A percentile compares a stretch with the other conserved stretches of the same genome.
phyloP scores from a whole-genome alignment of 805 yeast genomes.

The Pichia deserticola region DNA sequence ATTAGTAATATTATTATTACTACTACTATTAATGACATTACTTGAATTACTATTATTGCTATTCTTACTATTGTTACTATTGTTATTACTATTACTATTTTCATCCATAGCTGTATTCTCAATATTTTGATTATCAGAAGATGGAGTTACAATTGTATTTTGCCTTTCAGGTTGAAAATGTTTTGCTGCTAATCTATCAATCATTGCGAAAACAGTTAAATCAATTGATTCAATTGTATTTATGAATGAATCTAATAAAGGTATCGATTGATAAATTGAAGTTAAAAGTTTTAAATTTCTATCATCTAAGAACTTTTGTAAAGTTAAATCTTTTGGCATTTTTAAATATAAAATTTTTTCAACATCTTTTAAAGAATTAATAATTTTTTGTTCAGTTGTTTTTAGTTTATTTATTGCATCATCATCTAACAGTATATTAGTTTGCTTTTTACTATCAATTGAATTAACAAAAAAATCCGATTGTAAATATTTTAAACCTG shows the following conservation, averaged over 20 bases:
- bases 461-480: conserved; percentile 28
- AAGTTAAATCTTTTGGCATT: conserved; percentile 19
- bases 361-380: conserved; percentile 34
- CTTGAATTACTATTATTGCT: not conserved
- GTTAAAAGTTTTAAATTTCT: conserved; percentile 49
- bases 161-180: conserved; percentile 9
- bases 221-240: conserved; percentile 56
- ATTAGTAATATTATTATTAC: not conserved
- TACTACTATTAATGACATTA: not conserved
- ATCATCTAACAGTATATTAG: conserved; percentile 43
- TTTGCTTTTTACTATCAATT: conserved; percentile 5
- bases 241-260: conserved; percentile 40
- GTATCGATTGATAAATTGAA: conserved; percentile 45
- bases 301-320: conserved; percentile 24
- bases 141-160: conserved; percentile 12
- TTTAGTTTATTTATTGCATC: conserved; percentile 37
- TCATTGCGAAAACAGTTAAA: conserved; percentile 42
- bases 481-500: conserved; percentile 17
- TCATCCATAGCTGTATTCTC: not conserved
- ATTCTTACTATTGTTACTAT: no score
- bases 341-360: conserved; percentile 35
- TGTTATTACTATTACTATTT: no score
- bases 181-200: conserved; percentile 20
- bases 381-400: conserved; percentile 32
- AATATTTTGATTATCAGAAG: no score